Base-by-base conservation (phyloP, 345 rosid species). In the Triadica sebifera region DNA sequence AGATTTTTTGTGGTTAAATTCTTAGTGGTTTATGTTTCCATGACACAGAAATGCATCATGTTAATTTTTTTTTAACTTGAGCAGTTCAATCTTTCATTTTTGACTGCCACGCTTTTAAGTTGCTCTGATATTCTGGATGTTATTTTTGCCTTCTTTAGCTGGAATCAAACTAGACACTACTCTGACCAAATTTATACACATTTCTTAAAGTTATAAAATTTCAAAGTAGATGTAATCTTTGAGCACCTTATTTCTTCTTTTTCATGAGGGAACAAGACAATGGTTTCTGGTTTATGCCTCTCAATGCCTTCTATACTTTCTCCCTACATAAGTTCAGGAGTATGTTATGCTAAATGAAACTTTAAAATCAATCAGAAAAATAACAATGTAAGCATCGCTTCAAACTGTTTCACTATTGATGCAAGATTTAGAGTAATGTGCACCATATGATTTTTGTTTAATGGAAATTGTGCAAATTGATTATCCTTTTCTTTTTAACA, bases 71-170 rank as follows among this genome's bases (percentile, higher is more conserved):
- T n/a, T n/a, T n/a, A n/a, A n/a, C n/a, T n/a, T n/a, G n/a, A n/a
- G n/a, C n/a, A n/a, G n/a, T n/a, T n/a, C n/a, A n/a, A n/a, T n/a
- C n/a, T n/a, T n/a, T n/a, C n/a, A n/a, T n/a, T n/a, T n/a, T n/a
- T n/a, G n/a, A n/a, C n/a, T n/a, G n/a, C n/a, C n/a, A n/a, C 34
- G 43, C 8, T n/a, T 38, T 22, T 19, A 24, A 9, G 59, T 68
- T 15, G 37, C 12, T 29, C 59, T 8, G 41, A 8, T 50, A 51
- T 34, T 51, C n/a, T 51, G 10, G 59, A 34, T 51, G 15, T 19
- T 39, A 8, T 51, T 34, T 68, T 68, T 46, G 19, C 25, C 71
- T 68, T 34, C 58, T 29, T 68, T 68, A n/a, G 59, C n/a, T 68
- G 17, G 45, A 68, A 17, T 20, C 58, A 16, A 68, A 29, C 55